These are phyloP conservation scores for Davidsoniella eucalypti DNA, from an alignment of 2,329 filamentous ascomycete genomes.

Conservation along the genomic window DNA sequence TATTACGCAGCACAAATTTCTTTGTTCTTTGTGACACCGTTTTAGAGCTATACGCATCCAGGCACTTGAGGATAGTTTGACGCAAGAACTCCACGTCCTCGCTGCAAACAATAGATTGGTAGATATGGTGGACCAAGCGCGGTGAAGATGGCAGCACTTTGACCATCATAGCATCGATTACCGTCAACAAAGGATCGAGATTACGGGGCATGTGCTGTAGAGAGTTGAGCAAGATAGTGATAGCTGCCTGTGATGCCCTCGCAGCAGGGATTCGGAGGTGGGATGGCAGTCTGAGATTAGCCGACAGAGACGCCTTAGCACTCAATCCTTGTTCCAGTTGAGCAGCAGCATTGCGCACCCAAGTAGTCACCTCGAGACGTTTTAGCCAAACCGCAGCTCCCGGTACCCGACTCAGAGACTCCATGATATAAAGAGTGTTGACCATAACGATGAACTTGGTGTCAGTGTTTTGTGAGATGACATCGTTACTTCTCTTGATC, in stretches of 20 bases:
- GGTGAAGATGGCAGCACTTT: constrained; percentile 69
- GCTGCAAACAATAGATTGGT: constrained; percentile 65
- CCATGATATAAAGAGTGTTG: constrained; percentile 73
- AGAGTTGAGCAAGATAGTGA: constrained; percentile 72
- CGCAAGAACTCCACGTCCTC: constrained; percentile 78
- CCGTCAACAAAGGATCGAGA: constrained; percentile 65
- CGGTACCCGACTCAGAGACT: constrained; percentile 56
- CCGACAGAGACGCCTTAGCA: constrained; percentile 34
- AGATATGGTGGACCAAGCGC: constrained; percentile 66
- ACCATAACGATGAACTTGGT: constrained; percentile 54
- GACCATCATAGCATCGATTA: constrained; percentile 70
- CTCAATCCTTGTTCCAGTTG: constrained; percentile 46
- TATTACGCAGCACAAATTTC: constrained; percentile 75
- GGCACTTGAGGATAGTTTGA: constrained; percentile 62
- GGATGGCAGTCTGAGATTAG: constrained; percentile 50
- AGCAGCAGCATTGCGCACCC: constrained; percentile 52
- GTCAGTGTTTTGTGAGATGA: constrained; percentile 49
- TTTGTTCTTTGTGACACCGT: constrained; percentile 76
- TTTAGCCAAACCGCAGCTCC: constrained; percentile 56
- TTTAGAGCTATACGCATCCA: constrained; percentile 73
- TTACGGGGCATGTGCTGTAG: constrained; percentile 59
- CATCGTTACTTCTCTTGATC: constrained; percentile 48
- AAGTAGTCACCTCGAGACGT: constrained; percentile 41
- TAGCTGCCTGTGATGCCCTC: constrained; percentile 48
- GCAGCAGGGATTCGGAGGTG: constrained; percentile 68